phyloP scores from a whole-genome alignment of 2,329 filamentous ascomycete species.

The Thielaviopsis musarum region DNA sequence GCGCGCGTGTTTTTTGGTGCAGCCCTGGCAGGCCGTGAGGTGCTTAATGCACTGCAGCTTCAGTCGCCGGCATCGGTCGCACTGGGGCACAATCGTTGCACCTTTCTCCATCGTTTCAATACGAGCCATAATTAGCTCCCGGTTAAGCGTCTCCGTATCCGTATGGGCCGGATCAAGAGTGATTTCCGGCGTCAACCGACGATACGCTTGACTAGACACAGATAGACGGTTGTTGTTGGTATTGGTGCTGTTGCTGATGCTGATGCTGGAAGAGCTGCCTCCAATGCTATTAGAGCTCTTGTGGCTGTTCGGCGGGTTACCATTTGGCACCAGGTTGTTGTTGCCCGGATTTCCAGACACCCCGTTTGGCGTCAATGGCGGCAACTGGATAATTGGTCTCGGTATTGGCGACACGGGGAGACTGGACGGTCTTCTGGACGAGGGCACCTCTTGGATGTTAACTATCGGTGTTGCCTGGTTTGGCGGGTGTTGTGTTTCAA shows the following conservation, averaged over 20 bases:
- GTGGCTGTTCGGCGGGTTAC: neutral
- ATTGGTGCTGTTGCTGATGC: neutral
- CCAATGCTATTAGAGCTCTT: neutral
- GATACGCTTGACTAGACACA: conserved; percentile 2
- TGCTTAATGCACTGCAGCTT: conserved; percentile 75
- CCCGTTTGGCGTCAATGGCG: conserved; percentile 1
- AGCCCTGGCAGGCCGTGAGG: conserved; percentile 69
- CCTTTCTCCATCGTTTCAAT: conserved; percentile 63
- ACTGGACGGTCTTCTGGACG: conserved; percentile 9
- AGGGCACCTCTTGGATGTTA: conserved; percentile 5
- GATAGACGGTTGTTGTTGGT: conserved; percentile 8
- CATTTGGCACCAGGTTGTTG: neutral
- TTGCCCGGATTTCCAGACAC: neutral
- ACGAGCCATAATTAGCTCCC: conserved; percentile 49
- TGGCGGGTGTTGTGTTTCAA: conserved; percentile 16
- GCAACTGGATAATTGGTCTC: conserved; percentile 5
- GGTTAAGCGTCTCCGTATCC: conserved; percentile 15
- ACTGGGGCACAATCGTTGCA: conserved; percentile 62
- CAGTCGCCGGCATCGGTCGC: conserved; percentile 65
- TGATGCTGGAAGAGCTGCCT: neutral
- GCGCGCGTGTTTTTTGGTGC: conserved; percentile 79
- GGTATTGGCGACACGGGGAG: conserved; percentile 10
- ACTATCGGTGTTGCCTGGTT: neutral
- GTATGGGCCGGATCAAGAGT: conserved; percentile 5
- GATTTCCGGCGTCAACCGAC: conserved; percentile 9